Base-by-base conservation (phyloP, 129 eudicot genomes). In the Arctium lappa region DNA sequence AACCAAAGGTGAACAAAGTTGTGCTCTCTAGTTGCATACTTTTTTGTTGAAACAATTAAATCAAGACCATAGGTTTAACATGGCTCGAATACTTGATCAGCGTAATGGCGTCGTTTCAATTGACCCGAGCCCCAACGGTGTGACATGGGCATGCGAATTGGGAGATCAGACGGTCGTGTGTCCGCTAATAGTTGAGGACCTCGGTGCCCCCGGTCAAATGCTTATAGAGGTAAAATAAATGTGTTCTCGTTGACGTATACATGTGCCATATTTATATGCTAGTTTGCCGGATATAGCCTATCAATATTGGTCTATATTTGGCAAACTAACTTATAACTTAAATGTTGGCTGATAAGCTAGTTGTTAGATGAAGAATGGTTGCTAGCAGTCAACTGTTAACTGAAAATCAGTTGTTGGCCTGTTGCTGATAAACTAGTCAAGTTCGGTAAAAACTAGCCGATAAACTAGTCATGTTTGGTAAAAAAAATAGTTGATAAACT, bases 131-230 rank as follows among this genome's bases (percentile, higher is more conserved):
- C 62, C 73, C 29, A 80, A 86, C 44, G 93, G 90, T 32, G 94
- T 89, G 79, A 93, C 97, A 15, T 95, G 98, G 99, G 98, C 98
- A 66, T 90, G 89, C 63, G 98, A 93, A 86, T 79, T 90, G 75
- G 95, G 91, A 46, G 86, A 88, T 69, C 82, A 89, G 81, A 44
- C 89, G 16, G 85, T 88, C 87, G 78, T 89, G 74, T 92, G 91
- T 81, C 98, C 98, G 0, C 77, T 96, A 77, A 84, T 87, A 69
- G 94, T 96, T 18, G 97, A 93, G 84, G 99, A 96, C 85, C 93
- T 91, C 77, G 81, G 85, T 34, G 56, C 66, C 42, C 91, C 93
- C 3, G 97, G 98, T 27, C 99, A 93, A 71, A 96, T 93, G 97
- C 90, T 89, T 74, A 93, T 96, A 70, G 91, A 93, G 94, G 99